These are phyloP conservation scores for Apiospora aurea DNA, from an alignment of 2,329 filamentous ascomycete species.

Conservation along the genomic window DNA sequence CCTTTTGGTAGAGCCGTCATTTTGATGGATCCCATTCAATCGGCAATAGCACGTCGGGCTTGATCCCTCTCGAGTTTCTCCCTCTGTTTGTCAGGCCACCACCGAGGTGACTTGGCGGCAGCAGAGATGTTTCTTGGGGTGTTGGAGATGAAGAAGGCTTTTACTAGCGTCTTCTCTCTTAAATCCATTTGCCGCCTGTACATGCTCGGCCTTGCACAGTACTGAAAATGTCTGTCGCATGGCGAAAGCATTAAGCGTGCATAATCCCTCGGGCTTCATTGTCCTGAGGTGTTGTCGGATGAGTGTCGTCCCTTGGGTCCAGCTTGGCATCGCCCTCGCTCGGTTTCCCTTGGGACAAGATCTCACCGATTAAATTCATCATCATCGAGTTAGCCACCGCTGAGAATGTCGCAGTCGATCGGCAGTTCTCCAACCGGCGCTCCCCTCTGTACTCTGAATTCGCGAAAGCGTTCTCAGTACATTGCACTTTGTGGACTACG, in stretches of 20 bases:
- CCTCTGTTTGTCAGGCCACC: conserved; percentile 59
- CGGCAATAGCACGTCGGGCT: conserved; percentile 67
- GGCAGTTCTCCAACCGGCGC: conserved; percentile 93
- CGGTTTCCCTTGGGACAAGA: conserved; percentile 24
- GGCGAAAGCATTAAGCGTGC: conserved; percentile 51
- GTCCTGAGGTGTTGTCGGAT: conserved; percentile 78
- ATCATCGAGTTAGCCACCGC: conserved; percentile 82
- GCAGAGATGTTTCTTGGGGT: conserved; percentile 71
- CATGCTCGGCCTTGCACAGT: neutral
- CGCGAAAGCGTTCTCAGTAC: conserved; percentile 22
- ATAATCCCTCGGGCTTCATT: conserved; percentile 49
- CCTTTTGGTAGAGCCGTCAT: neutral
- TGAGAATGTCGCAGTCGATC: conserved; percentile 90
- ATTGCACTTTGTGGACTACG: conserved; percentile 61
- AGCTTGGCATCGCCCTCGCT: neutral
- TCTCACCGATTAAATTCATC: conserved; percentile 83
- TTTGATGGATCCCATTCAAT: neutral
- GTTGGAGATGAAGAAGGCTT: conserved; percentile 75
- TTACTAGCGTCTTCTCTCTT: conserved; percentile 66
- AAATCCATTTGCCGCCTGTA: conserved; percentile 75
- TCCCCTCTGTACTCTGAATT: conserved; percentile 45
- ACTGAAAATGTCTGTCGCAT: conserved; percentile 13
- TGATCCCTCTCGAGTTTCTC: conserved; percentile 74
- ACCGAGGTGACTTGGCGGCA: conserved; percentile 53
- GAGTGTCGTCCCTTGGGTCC: conserved; percentile 55